Percentiles rank a stretch among this genome's conserved stretches.
Evolutionary conservation across 139 green algal genomes (phyloP).

Genomic region (Auxenochlorella pyrenoidosa): DNA sequence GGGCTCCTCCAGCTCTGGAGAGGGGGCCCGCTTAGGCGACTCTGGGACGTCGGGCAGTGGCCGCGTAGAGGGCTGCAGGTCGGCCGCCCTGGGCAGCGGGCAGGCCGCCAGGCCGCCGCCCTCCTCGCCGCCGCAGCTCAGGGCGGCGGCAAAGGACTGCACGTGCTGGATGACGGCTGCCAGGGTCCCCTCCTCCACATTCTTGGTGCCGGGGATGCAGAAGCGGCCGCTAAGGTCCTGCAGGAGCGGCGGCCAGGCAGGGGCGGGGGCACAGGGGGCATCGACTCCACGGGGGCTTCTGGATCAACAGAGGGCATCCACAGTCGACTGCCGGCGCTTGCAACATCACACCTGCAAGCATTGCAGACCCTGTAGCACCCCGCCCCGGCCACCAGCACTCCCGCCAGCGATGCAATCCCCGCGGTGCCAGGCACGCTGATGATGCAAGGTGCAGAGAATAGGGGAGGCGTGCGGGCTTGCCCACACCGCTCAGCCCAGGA

Average conservation of each 20-base stretch:
- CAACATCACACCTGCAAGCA: too few species aligned
- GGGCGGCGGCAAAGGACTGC: background rate
- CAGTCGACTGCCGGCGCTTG: background rate
- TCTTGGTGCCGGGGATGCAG: background rate
- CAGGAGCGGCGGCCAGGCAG: background rate
- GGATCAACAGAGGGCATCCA: too few species aligned
- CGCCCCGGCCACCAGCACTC: too few species aligned
- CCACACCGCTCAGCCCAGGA: too few species aligned
- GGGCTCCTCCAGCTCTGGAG: constrained; percentile 8
- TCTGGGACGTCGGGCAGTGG: constrained; percentile 28
- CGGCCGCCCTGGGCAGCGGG: background rate
- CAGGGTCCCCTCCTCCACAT: background rate
- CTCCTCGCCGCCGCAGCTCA: background rate
- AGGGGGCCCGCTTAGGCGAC: constrained; percentile 15
- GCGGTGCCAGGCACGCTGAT: too few species aligned
- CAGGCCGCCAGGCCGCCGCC: background rate
- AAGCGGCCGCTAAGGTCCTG: constrained; percentile 25
- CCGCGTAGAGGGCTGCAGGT: constrained; percentile 14
- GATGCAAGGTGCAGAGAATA: background rate
- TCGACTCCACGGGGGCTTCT: too few species aligned
- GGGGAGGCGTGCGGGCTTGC: background rate
- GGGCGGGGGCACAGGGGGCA: too few species aligned
- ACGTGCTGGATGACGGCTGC: background rate
- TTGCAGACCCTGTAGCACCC: too few species aligned
- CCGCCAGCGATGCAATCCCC: too few species aligned